Base-by-base conservation (phyloP, 2,329 filamentous ascomycete species). In the Pseudogymnoascus sp. region DNA sequence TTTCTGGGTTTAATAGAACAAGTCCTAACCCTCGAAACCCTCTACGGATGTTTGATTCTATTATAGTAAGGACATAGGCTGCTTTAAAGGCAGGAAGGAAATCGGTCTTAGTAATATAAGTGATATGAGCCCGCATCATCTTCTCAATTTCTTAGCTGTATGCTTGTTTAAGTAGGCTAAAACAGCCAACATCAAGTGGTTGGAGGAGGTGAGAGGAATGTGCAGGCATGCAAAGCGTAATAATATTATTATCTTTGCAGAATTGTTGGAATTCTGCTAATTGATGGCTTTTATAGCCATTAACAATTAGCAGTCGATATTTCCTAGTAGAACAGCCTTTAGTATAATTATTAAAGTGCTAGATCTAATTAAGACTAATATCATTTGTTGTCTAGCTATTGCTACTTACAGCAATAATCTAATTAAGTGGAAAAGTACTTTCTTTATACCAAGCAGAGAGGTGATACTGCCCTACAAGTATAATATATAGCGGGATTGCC, bases 191-290 rank as follows among this genome's bases (percentile, higher is more conserved):
- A 66, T 73, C 67, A 34, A 73, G 68, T 9, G 69, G 71, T 63
- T 75, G 66, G 8, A 72, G 64, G 12, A 73, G 61, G 63, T 74
- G 65, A 35, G 69, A 74, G 21, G 65, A 70, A 62, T 73, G 63
- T 7, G 66, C 23, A 3, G 23, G 23, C 23, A 26, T 26, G 6
- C 23, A 26, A 3, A 26, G 6, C 3, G 23, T 26, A 2, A 48
- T 67, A 60, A 74, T 71, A 48, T 70, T 67, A 57, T 71, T 61
- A 21, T 69, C 45, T 33, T 63, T 61, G 62, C 63, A 73, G 58
- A 66, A 66, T 15, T 67, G 38, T 15, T 71, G 59, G 59, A 74
- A 73, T 60, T 72, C 57, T 15, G 63, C 56, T 5, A 64, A 69
- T 38, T 68, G 21, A 63, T 74, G 65, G 61, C 67, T 72, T 15